phyloP scores from a whole-genome alignment of 495 filamentous ascomycete genomes.

The Aspergillus bridgeri region DNA sequence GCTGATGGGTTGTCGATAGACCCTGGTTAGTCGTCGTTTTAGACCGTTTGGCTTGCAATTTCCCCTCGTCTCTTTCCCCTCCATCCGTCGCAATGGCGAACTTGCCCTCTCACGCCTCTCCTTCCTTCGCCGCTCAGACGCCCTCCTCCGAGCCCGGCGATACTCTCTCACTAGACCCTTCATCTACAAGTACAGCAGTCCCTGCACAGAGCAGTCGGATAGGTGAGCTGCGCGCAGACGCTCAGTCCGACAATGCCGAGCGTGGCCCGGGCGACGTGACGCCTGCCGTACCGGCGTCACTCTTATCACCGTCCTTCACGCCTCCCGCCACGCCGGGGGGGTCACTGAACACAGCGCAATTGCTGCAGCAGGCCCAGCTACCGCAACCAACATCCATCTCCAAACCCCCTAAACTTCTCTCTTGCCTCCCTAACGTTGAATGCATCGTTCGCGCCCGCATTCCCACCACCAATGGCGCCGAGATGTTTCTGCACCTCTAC shows the following conservation, averaged over 20 bases:
- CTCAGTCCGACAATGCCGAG: conserved; percentile 17
- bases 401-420: conserved; percentile 64
- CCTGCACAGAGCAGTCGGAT: conserved; percentile 9
- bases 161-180: conserved; percentile 22
- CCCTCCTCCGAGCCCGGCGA: conserved; percentile 28
- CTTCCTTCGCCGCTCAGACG: conserved; percentile 45
- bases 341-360: conserved; percentile 48
- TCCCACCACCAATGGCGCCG: conserved; percentile 80
- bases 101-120: conserved; percentile 50
- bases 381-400: conserved; percentile 22
- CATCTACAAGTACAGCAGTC: conserved; percentile 8
- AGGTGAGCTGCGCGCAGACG: conserved; percentile 21
- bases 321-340: conserved; percentile 72
- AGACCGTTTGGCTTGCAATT: conserved; percentile 1
- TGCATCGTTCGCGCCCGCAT: conserved; percentile 84
- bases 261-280: conserved; percentile 27
- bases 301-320: conserved; percentile 75
- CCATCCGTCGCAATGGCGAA: conserved; percentile 41
- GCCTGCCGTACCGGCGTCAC: conserved; percentile 45
- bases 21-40: neutral
- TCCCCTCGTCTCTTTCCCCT: neutral
- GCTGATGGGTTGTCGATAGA: neutral
- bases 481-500: conserved; percentile 97
- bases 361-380: conserved; percentile 32
- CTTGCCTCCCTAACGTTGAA: conserved; percentile 67